Conservation (phyloP, 306 rosid genomes). For the Sesbania bispinosa region DNA sequence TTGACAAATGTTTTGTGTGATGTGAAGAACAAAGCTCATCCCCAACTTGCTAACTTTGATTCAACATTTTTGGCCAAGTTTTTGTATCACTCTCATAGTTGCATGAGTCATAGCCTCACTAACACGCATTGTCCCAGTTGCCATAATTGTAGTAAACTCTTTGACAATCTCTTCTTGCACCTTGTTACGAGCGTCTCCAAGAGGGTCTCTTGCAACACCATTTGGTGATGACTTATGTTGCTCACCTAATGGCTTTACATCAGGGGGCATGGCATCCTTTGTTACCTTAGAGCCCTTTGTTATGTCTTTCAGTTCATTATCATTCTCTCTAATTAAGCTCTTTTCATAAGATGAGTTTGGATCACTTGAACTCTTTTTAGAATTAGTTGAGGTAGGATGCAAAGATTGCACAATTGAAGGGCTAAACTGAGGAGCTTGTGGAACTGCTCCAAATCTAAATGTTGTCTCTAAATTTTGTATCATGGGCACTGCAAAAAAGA, state of each 20-base stretch:
- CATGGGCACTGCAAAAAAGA: conserved; percentile 99
- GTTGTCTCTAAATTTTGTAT: conserved; percentile 85
- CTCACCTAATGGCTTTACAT: too few relatives aligned
- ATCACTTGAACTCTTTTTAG: conserved; percentile 7
- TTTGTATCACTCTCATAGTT: conserved; percentile 83
- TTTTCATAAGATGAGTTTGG: too few relatives aligned
- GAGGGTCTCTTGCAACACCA: conserved; percentile 48
- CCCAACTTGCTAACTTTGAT: too few relatives aligned
- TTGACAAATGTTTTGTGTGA: too few relatives aligned
- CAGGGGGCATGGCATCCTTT: too few relatives aligned
- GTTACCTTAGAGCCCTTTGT: too few relatives aligned
- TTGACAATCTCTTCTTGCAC: conserved; percentile 79
- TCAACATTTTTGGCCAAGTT: conserved; percentile 71
- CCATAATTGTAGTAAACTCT: conserved; percentile 88
- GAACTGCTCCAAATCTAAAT: conserved; percentile 69
- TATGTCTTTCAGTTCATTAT: too few relatives aligned
- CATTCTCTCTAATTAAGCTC: too few relatives aligned
- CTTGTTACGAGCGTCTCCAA: conserved; percentile 73
- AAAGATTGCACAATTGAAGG: conserved; percentile 32
- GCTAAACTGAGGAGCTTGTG: conserved; percentile 75
- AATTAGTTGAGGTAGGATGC: not conserved
- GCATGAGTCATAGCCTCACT: conserved; percentile 97
- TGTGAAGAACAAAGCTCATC: too few relatives aligned
- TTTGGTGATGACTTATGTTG: too few relatives aligned
- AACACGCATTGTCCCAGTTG: conserved; percentile 81